Base-by-base conservation (phyloP, 1,139 yeast species). In the Pneumocystis wakefieldiae region DNA sequence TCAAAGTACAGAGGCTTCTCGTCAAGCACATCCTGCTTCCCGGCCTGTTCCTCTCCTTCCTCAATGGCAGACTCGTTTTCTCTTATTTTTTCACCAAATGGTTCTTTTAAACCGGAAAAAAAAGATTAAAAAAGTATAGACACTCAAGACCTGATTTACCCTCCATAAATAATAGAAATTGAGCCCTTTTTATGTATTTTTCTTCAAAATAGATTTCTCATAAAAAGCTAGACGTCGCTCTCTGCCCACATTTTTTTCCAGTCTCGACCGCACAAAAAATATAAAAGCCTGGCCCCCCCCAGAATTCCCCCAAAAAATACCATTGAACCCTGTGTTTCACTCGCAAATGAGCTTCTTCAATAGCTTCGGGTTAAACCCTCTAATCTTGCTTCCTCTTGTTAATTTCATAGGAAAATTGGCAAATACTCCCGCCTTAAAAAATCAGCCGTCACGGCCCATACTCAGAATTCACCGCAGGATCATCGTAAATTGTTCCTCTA, bases 401-500 rank as follows among this genome's bases (percentile, higher is more conserved):
- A 10, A 48, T 7, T 17, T 42, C 17, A n/a, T 36, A 60, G 53
- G 53, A 63, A 19, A 12, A 64, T 38, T 59, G 57, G 28, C 28
- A 66, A 61, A 28, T 70, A 69, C 57, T 70, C 72, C 68, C 57
- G 68, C 66, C 65, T 48, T 12, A 48, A 48, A 14, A 48, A 48
- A 29, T 48, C 55, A 24, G 24, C 55, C 12, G 12, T 48, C 14
- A 15, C 32, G 7, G 4, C n/a, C 1, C 24, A 48, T 48, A 7
- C 55, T 12, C 55, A 48, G 14, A 19, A 19, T 29, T 14, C 66
- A 65, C 15, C 70, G 68, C 63, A 95, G 91, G 12, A 48, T 48
- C 19, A 19, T 19, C 55, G 55, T 8, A 48, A 24, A 48, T 78
- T 86, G 61, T 92, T 90, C 72, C 74, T 92, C 70, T 86, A 95